Base-by-base conservation (phyloP, 2,329 filamentous ascomycete genomes). In the Trematosphaeria pertusa region DNA sequence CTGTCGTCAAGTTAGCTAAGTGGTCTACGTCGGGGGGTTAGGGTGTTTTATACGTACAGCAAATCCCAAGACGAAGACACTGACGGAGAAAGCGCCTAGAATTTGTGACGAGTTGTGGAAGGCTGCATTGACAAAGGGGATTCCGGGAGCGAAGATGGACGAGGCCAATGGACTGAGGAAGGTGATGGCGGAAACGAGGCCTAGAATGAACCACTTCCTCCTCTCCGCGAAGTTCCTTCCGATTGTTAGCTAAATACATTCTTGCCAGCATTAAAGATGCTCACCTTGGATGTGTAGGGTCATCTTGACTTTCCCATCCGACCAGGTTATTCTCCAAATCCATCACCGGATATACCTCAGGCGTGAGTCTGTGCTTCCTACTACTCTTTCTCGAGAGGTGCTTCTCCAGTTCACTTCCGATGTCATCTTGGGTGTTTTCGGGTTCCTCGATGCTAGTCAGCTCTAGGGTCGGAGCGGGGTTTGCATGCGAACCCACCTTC, bases 11-110 rank as follows among this genome's bases (percentile, higher is more conserved):
- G 17, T 45, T 30, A 50, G 40, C 20, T 11, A 22, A 20, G 4
- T 6, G 28, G 7, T 18, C 12, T 20, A 14, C 14, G 2, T 33
- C 4, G 26, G 12, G 9, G 15, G 10, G 5, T 14, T 2, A 37
- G 28, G 19, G 14, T 4, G 3, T 28, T 28, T 7, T 8, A 8
- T 28, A 62, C 60, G 22, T 38, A 65, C 50, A 15, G 64, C 55
- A 43, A 67, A 73, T 1, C 70, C 71, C 2, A 73, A 51, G 5
- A 72, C 46, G 38, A 66, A 73, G 3, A 73, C 64, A 33, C 63
- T 70, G 26, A 73, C 62, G 3, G 62, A 46, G 22, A 73, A 64
- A 0, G 68, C 60, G 1, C 57, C 61, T 2, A 73, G 50, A 1
- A 69, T 45, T 21, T 62, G 50, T 0, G 65, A 68, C 6, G 66